Evolutionary conservation across 306 rosid species (phyloP), one percentile per base, ranked within the genome.

Genomic region (Luffa aegyptiaca): DNA sequence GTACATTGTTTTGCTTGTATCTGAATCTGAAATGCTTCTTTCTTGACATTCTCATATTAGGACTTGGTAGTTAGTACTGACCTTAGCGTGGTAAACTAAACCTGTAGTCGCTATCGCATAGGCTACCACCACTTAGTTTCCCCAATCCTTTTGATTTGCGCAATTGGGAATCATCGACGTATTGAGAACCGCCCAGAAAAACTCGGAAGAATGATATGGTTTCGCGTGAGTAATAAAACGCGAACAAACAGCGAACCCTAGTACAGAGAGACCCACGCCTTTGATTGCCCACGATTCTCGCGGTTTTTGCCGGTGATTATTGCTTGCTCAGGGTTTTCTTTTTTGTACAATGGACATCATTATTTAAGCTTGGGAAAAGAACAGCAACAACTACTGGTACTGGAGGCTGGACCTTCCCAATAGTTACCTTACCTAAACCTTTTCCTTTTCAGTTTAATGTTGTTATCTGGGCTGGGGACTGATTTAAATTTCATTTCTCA

Each of bases 251-350:
- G 46, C 53, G 73, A 69, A 69, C 75, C 75, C 75, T 69, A 69
- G 75, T 69, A 69, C 51, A 69, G 35, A 69, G 75, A 69, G 75
- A 69, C 75, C 75, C 75, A 69, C 75, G 52, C 75, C 75, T 69
- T 69, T 69, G 52, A 69, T 69, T 69, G 53, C 75, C 75, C 75
- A 69, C 75, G 53, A 69, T 69, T 69, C 46, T 69, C 75, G 75
- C 73, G 75, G 52, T 42, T 44, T 44, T 11, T 69, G 52, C 53
- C 53, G 75, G 75, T 69, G 75, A 39, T 69, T 69, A 69, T 69
- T 69, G 75, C 75, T n/a, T 42, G 17, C 46, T 69, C 75, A 69
- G 75, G n/a, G 9, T 69, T 69, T 66, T 69, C 53, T 1, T 9
- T 39, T 69, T 69, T 69, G 75, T 42, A 69, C 75, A 42, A 42